Base-by-base conservation (phyloP, 2,329 filamentous ascomycete genomes). In the Talaromyces sp. region DNA sequence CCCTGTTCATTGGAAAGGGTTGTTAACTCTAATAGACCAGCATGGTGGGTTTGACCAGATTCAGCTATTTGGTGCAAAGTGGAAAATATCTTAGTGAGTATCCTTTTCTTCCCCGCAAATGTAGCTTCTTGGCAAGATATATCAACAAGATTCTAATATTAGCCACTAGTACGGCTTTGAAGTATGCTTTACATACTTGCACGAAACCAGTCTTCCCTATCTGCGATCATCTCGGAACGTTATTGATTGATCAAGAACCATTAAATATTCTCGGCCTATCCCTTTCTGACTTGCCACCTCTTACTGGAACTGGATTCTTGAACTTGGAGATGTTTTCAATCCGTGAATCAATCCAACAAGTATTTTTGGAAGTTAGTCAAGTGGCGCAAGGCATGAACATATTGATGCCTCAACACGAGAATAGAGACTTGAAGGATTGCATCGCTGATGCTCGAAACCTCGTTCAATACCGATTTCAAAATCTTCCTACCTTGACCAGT, bases 201-300 rank as follows among this genome's bases (percentile, higher is more conserved):
- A 67, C 66, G 33, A 65, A 61, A 47, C 66, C 66, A 14, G 45
- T 41, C 35, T 66, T 58, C 24, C 66, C 66, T 13, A 45, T 66
- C 27, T 60, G 52, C 48, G 41, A 67, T 11, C 60, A 62, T 27
- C 19, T 27, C 3, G 64, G 64, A 10, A 41, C 63, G 37, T 35
- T 31, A n/a, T 45, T 63, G 14, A 35, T 61, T 27, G 43, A 56
- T 19, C 35, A 16, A 24, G 22, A 65, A n/a, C 60, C 64, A 16
- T 41, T 67, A 16, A 43, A 64, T 22, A 61, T 67, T 22, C 60
- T 67, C 22, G 43, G 52, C 43, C 41, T 67, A 24, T 22, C 47
- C n/a, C 41, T 19, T 35, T 57, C 47, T 13, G 47, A 63, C 14
- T 3, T 67, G 3, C 41, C 64, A 16, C 41, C 47, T 14, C 11